Conservation (phyloP, 345 rosid species). For the thale cress (Arabidopsis thaliana) region TAIR10.1 NC_003071.7:7078501-7079000, state of each 20-base stretch:
- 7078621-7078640: too few relatives aligned
- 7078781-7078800: not conserved
- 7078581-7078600: too few relatives aligned
- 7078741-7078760: not conserved
- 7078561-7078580: too few relatives aligned
- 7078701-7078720: too few relatives aligned
- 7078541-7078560: too few relatives aligned
- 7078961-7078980: not conserved
- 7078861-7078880: not conserved
- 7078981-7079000: not conserved
- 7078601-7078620: not conserved
- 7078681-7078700: too few relatives aligned
- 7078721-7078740: not conserved
- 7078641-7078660: not conserved
- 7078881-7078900: not conserved
- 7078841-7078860: not conserved
- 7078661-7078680: not conserved
- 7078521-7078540: too few relatives aligned
- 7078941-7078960: not conserved
- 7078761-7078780: not conserved
- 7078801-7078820: not conserved
- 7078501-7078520: too few relatives aligned
- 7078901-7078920: not conserved
- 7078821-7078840: not conserved
- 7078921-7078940: constrained; percentile 12